Evolutionary conservation across 352 stramenopile species (phyloP).

Genomic region (Phytophthora quininea): DNA sequence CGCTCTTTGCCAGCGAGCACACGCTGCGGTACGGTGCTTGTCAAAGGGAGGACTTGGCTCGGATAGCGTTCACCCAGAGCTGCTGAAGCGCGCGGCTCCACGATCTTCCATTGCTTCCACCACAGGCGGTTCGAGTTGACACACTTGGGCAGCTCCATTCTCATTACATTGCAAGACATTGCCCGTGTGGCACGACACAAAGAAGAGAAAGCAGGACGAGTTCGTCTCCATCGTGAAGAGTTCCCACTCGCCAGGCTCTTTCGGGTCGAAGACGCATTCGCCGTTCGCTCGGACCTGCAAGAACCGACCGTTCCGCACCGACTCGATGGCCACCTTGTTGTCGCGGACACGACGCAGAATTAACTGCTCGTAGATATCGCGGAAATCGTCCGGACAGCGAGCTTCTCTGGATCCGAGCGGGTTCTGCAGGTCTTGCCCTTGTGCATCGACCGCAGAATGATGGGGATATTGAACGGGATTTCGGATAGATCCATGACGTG

Average conservation of each 20-base stretch:
- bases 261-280: slow-evolving; percentile 27
- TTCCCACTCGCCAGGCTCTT: not conserved
- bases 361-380: slow-evolving; percentile 24
- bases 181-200: slow-evolving; percentile 20
- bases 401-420: slow-evolving; percentile 15
- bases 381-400: slow-evolving; percentile 14
- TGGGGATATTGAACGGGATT: slow-evolving; percentile 23
- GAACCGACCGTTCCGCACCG: slow-evolving; percentile 22
- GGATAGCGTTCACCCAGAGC: not conserved
- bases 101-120: slow-evolving; percentile 12
- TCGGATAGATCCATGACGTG: slow-evolving; percentile 14
- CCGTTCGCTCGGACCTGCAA: slow-evolving; percentile 16
- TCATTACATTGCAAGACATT: slow-evolving; percentile 19
- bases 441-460: slow-evolving; percentile 24
- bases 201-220: slow-evolving; percentile 11
- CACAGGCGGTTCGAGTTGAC: slow-evolving; percentile 5
- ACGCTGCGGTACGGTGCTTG: not conserved
- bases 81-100: slow-evolving; percentile 12
- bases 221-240: slow-evolving; percentile 26
- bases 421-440: slow-evolving; percentile 28
- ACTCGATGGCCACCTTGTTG: slow-evolving; percentile 33
- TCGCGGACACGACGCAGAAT: slow-evolving; percentile 24
- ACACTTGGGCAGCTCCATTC: slow-evolving; percentile 11
- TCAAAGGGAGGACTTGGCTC: not conserved
- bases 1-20: slow-evolving; percentile 6